Conservation (phyloP, 169 alveolate genomes). For the Eimeria praecox region DNA sequence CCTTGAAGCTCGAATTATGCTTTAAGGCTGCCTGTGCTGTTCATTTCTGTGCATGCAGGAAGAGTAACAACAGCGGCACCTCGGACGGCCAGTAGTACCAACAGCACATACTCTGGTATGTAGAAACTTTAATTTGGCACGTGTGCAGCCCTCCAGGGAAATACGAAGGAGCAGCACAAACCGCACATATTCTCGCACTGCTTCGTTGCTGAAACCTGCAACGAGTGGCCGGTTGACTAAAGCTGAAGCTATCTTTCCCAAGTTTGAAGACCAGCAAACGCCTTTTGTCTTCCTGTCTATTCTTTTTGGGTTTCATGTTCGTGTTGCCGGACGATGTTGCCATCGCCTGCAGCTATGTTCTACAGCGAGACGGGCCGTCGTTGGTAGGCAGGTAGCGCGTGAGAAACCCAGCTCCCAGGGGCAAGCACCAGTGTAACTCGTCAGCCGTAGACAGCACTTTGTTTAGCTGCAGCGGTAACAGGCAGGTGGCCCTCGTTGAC, state of each 20-base stretch:
- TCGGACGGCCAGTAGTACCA: slow-evolving; percentile 8
- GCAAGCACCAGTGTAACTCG: neutral
- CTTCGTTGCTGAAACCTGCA: slow-evolving; percentile 17
- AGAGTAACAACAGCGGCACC: slow-evolving; percentile 14
- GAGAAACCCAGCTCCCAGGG: neutral
- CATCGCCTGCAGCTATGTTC: neutral
- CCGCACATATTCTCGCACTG: neutral
- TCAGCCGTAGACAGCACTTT: neutral
- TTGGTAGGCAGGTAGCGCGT: neutral
- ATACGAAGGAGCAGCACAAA: neutral
- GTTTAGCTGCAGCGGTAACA: neutral
- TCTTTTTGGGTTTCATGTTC: slow-evolving; percentile 1
- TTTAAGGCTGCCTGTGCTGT: neutral
- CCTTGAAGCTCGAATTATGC: neutral
- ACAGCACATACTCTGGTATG: neutral
- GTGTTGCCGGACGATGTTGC: neutral
- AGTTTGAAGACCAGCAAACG: neutral
- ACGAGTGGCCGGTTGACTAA: neutral
- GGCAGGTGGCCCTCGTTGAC: neutral
- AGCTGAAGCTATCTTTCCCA: neutral
- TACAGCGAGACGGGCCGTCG: neutral
- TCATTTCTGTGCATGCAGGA: neutral
- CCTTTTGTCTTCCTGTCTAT: neutral
- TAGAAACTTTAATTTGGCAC: neutral
- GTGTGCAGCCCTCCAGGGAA: neutral